Evolutionary conservation across 352 stramenopile genomes (phyloP).

Genomic region (Halophytophthora batemanensis): DNA sequence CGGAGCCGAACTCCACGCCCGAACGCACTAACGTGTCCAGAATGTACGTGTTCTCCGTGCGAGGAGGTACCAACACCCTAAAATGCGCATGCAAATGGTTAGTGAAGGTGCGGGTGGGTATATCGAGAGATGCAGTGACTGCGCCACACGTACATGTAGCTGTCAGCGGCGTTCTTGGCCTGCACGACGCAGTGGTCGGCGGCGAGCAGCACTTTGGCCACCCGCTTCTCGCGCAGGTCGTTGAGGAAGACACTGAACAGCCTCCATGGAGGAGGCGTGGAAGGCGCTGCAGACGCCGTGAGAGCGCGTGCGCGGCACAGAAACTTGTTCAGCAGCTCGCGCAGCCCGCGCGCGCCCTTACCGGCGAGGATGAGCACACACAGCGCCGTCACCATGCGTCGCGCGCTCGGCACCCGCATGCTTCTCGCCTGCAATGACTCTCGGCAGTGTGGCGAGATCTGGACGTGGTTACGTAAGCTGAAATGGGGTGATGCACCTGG

Average conservation of each 20-base stretch:
- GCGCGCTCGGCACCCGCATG: conserved; percentile 36
- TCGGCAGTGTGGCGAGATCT: no score
- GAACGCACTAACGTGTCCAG: conserved; percentile 56
- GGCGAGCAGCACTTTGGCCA: conserved; percentile 67
- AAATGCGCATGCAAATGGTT: conserved; percentile 4
- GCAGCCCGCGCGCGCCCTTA: conserved; percentile 20
- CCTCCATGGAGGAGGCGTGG: conserved; percentile 33
- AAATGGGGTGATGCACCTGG: no score
- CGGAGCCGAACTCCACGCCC: conserved; percentile 68
- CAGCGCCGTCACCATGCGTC: conserved; percentile 30
- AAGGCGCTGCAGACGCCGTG: conserved; percentile 6
- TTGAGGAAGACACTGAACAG: conserved; percentile 74
- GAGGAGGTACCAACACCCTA: conserved; percentile 70
- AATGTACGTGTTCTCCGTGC: conserved; percentile 70
- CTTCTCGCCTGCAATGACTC: no score
- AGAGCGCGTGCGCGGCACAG: conserved; percentile 22
- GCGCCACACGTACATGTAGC: conserved; percentile 48
- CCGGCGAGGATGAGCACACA: conserved; percentile 30
- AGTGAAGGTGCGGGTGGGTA: conserved; percentile 1
- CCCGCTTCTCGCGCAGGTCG: conserved; percentile 40
- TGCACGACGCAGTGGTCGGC: conserved; percentile 58
- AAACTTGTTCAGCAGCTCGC: conserved; percentile 35
- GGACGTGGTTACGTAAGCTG: no score
- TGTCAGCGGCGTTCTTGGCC: conserved; percentile 31
- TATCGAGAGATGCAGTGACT: conserved; percentile 1